Evolutionary conservation across 148 eudicot genomes (phyloP), one percentile per base, ranked within the genome.

Genomic region (Diospyros lotus): DNA sequence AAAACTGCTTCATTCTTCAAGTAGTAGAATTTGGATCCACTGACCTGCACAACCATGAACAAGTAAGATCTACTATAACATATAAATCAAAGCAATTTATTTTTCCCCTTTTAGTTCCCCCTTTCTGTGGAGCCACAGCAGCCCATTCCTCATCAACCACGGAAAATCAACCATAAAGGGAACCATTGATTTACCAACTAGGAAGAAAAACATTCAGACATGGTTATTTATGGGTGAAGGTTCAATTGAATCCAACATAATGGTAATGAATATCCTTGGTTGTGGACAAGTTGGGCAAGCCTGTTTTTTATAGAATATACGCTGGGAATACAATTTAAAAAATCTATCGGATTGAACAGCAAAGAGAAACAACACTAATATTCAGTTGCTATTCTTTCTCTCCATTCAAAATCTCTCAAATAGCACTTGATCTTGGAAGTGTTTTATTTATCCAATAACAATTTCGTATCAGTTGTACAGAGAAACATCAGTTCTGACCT

Each of bases 21-120:
- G 84, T 91, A 93, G 86, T 93, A 93, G 80, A 93, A 93, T 51
- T 93, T 93, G 62, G 98, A 91, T 51, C 98, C 98, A 74, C 98
- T 91, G 59, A 94, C 90, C 98, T 94, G 80, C 44, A 46, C 46
- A 71, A 71, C 11, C 38, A 72, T 12, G 73, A 41, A 51, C 64
- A 73, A 75, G 72, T 9, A 38, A 48, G n/a, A 48, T 48, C 43
- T 53, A 71, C 7, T 40, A 15, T 0, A 28, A 28, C 28, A 28
- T 28, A 28, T 28, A 46, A 38, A 40, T 51, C 11, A 13, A 51
- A 69, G 9, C 58, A 38, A 38, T 1, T 39, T 38, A 5, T 52
- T 3, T 52, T 28, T 18, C 45, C 42, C 2, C 11, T 4, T 64
- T 41, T 0, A 7, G 11, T 45, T 67, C 45, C n/a, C 39, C 38